Base-by-base conservation (phyloP, 2,329 filamentous ascomycete species). In the Beauveria medogensis region DNA sequence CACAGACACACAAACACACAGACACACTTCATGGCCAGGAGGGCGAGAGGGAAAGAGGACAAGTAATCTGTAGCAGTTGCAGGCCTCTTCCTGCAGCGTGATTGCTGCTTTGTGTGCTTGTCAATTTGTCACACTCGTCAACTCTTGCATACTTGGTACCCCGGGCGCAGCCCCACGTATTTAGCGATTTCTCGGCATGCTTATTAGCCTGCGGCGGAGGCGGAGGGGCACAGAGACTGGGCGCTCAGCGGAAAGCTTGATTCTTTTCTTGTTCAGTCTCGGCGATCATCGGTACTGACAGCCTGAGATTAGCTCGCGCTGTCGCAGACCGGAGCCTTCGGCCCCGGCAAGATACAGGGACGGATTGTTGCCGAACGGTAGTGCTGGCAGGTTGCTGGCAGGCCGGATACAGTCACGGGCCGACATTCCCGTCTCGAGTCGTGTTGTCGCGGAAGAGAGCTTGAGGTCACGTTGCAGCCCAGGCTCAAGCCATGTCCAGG, bases 171-270 rank as follows among this genome's bases (percentile, higher is more conserved):
- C 51, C 59, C 59, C 59, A 61, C 52, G 59, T 22, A 61, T 55
- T 60, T 61, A 61, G 59, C 59, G 52, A 61, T 61, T 54, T 54
- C 43, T 60, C 41, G 59, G 52, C 59, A 43, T 55, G 48, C 52
- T 55, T 55, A 34, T 52, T 53, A 50, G 59, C 52, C 34, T 60
- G 52, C 43, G 43, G 59, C 59, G 59, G 59, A 51, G 50, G 58
- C 50, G 59, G 59, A 55, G 51, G 61, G 63, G 59, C 56, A 62
- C 56, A 55, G 37, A 62, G 56, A 50, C 63, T 64, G 52, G 63
- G 63, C 61, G 60, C 59, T 47, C 52, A 62, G 63, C 61, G 61
- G 61, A 64, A 63, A 64, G 63, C 63, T 64, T 64, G 59, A 61
- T 63, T 60, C 62, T 43, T 48, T 55, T 64, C 55, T 58, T 58